A percentile compares a stretch with the other conserved stretches of the same genome.
Evolutionary conservation across 345 rosid species (phyloP).

Genomic region (Alliaria petiolata): DNA sequence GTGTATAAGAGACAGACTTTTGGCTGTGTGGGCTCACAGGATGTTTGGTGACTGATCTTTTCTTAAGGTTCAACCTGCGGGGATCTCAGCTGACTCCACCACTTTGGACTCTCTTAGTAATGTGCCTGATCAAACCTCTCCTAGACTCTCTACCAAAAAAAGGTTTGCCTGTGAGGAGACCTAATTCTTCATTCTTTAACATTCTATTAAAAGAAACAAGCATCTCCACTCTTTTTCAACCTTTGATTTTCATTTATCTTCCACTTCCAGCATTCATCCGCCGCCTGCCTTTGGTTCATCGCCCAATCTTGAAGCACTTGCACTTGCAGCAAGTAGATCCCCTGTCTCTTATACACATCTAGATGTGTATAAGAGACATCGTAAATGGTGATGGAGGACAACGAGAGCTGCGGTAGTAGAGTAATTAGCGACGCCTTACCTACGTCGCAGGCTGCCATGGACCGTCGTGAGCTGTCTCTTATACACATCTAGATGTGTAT

Average conservation of each 20-base stretch:
- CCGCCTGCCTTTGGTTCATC: constrained; percentile 98
- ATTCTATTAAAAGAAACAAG: background rate
- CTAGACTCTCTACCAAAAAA: constrained; percentile 33
- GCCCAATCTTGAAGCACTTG: constrained; percentile 90
- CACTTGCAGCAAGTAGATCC: constrained; percentile 50
- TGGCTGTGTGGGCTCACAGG: constrained; percentile 28
- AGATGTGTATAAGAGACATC: too few relatives aligned
- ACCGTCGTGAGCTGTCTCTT: too few relatives aligned
- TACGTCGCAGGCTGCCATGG: constrained; percentile 32
- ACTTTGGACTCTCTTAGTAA: constrained; percentile 30
- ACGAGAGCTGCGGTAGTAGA: constrained; percentile 66
- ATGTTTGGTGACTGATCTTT: constrained; percentile 31
- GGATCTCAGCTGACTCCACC: constrained; percentile 38
- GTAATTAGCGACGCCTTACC: constrained; percentile 37
- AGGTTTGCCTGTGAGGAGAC: constrained; percentile 40
- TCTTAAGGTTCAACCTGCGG: constrained; percentile 64
- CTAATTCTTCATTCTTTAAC: background rate
- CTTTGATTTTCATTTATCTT: background rate
- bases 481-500: too few relatives aligned
- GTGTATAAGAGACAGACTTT: too few relatives aligned
- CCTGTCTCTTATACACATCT: too few relatives aligned
- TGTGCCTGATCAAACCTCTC: constrained; percentile 34
- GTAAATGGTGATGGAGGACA: constrained; percentile 63
- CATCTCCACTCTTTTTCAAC: background rate
- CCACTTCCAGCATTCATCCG: constrained; percentile 76